phyloP scores from a whole-genome alignment of 352 stramenopile species.

The Globisporangium ultimum region DNA sequence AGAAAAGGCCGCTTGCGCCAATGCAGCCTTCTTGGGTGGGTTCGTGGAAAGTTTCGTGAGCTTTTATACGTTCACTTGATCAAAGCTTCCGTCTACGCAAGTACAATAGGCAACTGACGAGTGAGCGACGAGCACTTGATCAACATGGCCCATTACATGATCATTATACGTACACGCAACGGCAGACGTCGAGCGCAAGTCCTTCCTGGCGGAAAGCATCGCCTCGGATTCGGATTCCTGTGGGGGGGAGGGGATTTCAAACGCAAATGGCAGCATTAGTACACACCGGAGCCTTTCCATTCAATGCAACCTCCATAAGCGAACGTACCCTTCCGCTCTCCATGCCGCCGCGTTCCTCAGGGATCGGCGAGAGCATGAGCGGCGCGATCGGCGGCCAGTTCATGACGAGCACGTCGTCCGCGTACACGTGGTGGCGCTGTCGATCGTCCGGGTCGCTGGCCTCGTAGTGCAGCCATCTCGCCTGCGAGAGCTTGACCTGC shows the following conservation, averaged over 20 bases:
- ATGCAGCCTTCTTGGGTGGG: too few relatives aligned
- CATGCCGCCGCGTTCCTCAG: conserved; percentile 37
- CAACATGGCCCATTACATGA: background rate
- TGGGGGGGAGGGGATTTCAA: too few relatives aligned
- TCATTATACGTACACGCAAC: conserved; percentile 36
- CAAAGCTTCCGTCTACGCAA: conserved; percentile 17
- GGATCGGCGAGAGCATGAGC: conserved; percentile 66
- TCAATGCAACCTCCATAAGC: too few relatives aligned
- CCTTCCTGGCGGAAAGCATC: conserved; percentile 32
- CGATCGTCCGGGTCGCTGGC: conserved; percentile 19
- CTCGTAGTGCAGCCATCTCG: conserved; percentile 63
- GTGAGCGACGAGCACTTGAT: background rate
- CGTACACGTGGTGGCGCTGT: conserved; percentile 22
- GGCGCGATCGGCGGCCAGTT: conserved; percentile 54
- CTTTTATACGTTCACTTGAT: conserved; percentile 11
- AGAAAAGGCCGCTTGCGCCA: too few relatives aligned
- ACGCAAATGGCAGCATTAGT: conserved; percentile 2
- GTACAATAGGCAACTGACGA: background rate
- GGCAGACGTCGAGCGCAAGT: conserved; percentile 34
- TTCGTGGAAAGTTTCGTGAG: too few relatives aligned
- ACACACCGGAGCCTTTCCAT: background rate
- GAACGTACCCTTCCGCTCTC: conserved; percentile 43
- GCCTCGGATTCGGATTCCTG: conserved; percentile 50
- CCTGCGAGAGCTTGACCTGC: conserved; percentile 53
- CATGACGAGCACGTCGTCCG: conserved; percentile 8